These are phyloP conservation scores for Aspergillus viridinutans DNA, from an alignment of 2,329 filamentous ascomycete species.

Conservation along the genomic window DNA sequence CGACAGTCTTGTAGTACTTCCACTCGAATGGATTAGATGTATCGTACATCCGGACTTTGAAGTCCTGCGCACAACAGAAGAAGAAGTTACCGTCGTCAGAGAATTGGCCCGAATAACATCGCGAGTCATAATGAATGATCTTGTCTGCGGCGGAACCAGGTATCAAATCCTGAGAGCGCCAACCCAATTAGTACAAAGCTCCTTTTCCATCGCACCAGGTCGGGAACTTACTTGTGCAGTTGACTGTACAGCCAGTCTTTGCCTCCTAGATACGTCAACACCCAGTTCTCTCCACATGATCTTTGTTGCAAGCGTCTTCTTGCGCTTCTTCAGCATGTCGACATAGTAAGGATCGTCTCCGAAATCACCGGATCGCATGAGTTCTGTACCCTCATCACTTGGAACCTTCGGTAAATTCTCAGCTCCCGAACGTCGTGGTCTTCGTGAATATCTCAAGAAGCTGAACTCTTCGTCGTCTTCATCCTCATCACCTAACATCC, in stretches of 20 bases:
- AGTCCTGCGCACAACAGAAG: slow-evolving; percentile 87
- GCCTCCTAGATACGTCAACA: slow-evolving; percentile 54
- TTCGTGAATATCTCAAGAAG: slow-evolving; percentile 42
- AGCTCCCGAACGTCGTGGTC: slow-evolving; percentile 40
- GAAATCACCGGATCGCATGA: slow-evolving; percentile 82
- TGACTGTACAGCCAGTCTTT: slow-evolving; percentile 60
- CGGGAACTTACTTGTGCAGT: slow-evolving; percentile 59
- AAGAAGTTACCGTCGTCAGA: slow-evolving; percentile 97
- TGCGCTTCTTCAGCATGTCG: slow-evolving; percentile 52
- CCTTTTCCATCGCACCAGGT: not conserved
- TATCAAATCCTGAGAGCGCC: slow-evolving; percentile 63
- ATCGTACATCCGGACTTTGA: slow-evolving; percentile 94
- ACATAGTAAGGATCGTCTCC: slow-evolving; percentile 61
- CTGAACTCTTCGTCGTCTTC: slow-evolving; percentile 29
- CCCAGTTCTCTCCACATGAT: slow-evolving; percentile 81
- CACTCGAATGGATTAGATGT: slow-evolving; percentile 93
- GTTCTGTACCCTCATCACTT: slow-evolving; percentile 66
- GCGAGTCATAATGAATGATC: slow-evolving; percentile 79
- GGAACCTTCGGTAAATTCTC: slow-evolving; percentile 77
- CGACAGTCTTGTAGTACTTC: slow-evolving; percentile 89
- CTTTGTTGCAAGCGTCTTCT: slow-evolving; percentile 59
- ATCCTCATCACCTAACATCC: slow-evolving; percentile 19
- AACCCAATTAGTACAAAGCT: not conserved
- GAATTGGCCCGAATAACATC: slow-evolving; percentile 94
- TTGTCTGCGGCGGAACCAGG: slow-evolving; percentile 75